Percentiles rank a stretch among this genome's conserved stretches.
Evolutionary conservation across 768 basidiomycete genomes (phyloP).

Genomic region (Hortiboletus flavorubellus): DNA sequence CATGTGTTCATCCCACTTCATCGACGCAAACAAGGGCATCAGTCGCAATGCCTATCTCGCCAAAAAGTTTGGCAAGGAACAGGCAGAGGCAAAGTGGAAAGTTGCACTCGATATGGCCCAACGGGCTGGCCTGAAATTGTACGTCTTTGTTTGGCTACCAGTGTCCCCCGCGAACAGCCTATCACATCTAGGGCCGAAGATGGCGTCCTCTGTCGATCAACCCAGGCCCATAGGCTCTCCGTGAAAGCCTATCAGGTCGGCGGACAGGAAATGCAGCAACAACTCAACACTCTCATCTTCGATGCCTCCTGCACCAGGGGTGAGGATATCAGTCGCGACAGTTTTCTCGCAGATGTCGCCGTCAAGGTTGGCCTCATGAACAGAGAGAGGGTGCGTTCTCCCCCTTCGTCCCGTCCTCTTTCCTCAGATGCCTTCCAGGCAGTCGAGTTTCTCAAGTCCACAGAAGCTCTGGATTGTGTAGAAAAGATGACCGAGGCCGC

Average conservation of each 20-base stretch:
- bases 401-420: not conserved
- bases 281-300: conserved; percentile 37
- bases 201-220: conserved; percentile 39
- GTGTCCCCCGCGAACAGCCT: not conserved
- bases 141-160: not conserved
- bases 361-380: conserved; percentile 40
- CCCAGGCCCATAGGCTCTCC: conserved; percentile 42
- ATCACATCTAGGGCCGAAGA: conserved; percentile 32
- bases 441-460: conserved; percentile 38
- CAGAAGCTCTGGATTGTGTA: conserved; percentile 40
- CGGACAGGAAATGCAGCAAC: conserved; percentile 39
- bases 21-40: conserved; percentile 19
- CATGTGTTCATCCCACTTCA: conserved; percentile 18
- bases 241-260: conserved; percentile 41
- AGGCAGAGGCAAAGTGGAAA: conserved; percentile 27
- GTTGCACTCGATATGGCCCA: conserved; percentile 27
- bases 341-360: conserved; percentile 37
- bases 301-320: conserved; percentile 39
- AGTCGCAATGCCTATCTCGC: conserved; percentile 23
- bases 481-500: conserved; percentile 39
- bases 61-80: conserved; percentile 28
- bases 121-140: conserved; percentile 28
- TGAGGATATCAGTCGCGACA: conserved; percentile 36
- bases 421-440: conserved; percentile 27
- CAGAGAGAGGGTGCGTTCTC: conserved; percentile 32